Percentiles rank a stretch among this genome's conserved stretches.
phyloP scores from a whole-genome alignment of 352 stramenopile species.

The Blastocystis sp. region DNA sequence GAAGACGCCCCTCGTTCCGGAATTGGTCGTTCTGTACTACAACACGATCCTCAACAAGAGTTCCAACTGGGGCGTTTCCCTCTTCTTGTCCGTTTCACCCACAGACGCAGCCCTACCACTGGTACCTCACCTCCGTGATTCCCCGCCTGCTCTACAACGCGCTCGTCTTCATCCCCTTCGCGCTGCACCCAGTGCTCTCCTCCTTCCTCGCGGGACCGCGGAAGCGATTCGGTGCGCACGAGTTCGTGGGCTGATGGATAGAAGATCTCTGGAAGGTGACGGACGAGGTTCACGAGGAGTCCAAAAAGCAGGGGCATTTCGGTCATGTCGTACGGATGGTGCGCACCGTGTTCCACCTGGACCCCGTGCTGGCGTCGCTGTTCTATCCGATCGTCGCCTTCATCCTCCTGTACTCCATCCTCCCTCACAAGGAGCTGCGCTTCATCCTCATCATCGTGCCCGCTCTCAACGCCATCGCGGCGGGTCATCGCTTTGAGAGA shows the following conservation, averaged over 20 bases:
- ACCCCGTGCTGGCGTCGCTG: slow-evolving; percentile 13
- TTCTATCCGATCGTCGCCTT: slow-evolving; percentile 80
- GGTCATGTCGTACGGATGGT: not conserved
- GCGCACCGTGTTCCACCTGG: slow-evolving; percentile 45
- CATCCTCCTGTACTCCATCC: slow-evolving; percentile 89
- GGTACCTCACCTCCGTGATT: slow-evolving; percentile 93
- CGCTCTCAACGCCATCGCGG: slow-evolving; percentile 50
- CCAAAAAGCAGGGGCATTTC: not conserved
- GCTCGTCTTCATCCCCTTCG: slow-evolving; percentile 77
- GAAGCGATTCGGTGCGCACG: not conserved
- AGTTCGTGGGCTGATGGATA: not conserved
- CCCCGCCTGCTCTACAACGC: slow-evolving; percentile 81
- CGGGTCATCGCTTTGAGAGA: slow-evolving; percentile 6
- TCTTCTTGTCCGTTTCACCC: not conserved
- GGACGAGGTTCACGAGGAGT: not conserved
- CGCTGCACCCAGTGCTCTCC: slow-evolving; percentile 77
- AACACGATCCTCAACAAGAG: slow-evolving; percentile 94
- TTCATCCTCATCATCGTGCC: slow-evolving; percentile 69
- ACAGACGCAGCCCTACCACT: slow-evolving; percentile 83
- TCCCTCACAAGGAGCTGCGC: slow-evolving; percentile 95
- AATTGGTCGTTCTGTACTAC: slow-evolving; percentile 95
- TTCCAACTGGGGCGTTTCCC: slow-evolving; percentile 90
- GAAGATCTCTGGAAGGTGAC: slow-evolving; percentile 48
- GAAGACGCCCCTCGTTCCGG: slow-evolving; percentile 86
- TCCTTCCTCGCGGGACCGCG: slow-evolving; percentile 75